Evolutionary conservation across 768 basidiomycete genomes (phyloP), one percentile per base, ranked within the genome.

Genomic region (Tremella fuciformis): DNA sequence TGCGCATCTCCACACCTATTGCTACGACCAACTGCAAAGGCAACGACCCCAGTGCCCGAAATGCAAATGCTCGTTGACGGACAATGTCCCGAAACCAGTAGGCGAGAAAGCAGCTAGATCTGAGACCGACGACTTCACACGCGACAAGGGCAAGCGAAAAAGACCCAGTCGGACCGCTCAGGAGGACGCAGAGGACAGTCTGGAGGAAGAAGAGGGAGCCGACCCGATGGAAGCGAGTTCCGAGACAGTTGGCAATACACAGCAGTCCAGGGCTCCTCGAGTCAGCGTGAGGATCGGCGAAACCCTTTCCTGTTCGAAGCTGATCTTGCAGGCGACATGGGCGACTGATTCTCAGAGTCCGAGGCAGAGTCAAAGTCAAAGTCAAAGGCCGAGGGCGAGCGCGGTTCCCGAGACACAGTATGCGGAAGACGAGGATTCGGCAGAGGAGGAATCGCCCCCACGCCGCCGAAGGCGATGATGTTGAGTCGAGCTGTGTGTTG

Each of bases 101-200:
- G 74, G 74, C 7, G 74, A 76, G 51, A 66, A 65, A 44, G 59
- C 74, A 0, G 67, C 69, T 8, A 38, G 58, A 0, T 41, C 46
- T 13, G 55, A 38, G 2, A 60, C 70, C 39, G 74, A 75, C 51
- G 50, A 64, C 8, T 65, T 44, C 37, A 55, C 41, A 40, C 51
- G 34, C 7, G 25, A 29, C 37, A n/a, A 13, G 6, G 34, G 44
- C 8, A 34, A 47, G 16, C 41, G 37, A 16, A 50, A 26, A 29
- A 34, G 42, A 26, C 22, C 18, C 50, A 55, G 46, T 8, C 38
- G 42, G 18, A 53, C 47, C 18, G 39, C 16, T 21, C 40, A 16
- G 24, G 40, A 16, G 13, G 51, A 37, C 49, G 39, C 52, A 39
- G 24, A 41, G 34, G 57, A 53, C 18, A 37, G 50, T 57, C 56